Evolutionary conservation across 1,284 basidiomycete species (phyloP).

Genomic region (Trichosporon sp.): DNA sequence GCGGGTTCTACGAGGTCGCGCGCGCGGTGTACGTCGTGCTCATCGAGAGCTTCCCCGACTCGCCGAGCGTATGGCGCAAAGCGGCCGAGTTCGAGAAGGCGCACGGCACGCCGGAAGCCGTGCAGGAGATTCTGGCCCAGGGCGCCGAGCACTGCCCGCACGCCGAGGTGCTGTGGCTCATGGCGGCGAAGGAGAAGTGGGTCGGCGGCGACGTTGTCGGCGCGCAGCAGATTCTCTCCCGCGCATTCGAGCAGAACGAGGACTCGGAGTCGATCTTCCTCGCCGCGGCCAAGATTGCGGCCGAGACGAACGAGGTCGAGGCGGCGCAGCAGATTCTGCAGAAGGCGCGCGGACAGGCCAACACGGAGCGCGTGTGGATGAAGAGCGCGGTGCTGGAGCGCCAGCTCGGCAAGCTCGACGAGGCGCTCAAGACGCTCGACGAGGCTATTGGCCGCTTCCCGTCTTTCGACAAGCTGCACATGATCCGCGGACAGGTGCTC

Average conservation of each 20-base stretch:
- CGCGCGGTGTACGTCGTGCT: conserved; percentile 84
- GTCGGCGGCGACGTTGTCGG: conserved; percentile 76
- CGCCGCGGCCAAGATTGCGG: conserved; percentile 91
- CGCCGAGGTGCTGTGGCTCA: conserved; percentile 92
- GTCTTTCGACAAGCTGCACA: conserved; percentile 82
- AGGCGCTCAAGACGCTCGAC: conserved; percentile 68
- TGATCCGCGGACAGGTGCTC: conserved; percentile 87
- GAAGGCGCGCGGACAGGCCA: conserved; percentile 80
- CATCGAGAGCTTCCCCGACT: conserved; percentile 82
- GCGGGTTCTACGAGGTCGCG: conserved; percentile 73
- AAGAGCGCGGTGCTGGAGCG: conserved; percentile 93
- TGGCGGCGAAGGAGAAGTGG: conserved; percentile 96
- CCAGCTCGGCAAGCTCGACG: conserved; percentile 69
- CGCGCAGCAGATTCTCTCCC: conserved; percentile 77
- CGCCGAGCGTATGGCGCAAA: conserved; percentile 73
- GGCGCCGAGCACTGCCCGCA: conserved; percentile 87
- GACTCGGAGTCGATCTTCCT: conserved; percentile 97
- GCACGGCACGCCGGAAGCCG: conserved; percentile 74
- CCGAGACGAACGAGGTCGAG: conserved; percentile 81
- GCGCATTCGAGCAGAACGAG: conserved; percentile 89
- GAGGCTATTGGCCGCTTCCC: conserved; percentile 75
- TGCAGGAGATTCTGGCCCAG: conserved; percentile 73
- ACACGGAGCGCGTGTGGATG: conserved; percentile 95
- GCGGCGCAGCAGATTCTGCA: conserved; percentile 80
- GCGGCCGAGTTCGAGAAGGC: conserved; percentile 88